These are phyloP conservation scores for Calycina marina DNA, from an alignment of 2,329 filamentous ascomycete species.

Conservation along the genomic window DNA sequence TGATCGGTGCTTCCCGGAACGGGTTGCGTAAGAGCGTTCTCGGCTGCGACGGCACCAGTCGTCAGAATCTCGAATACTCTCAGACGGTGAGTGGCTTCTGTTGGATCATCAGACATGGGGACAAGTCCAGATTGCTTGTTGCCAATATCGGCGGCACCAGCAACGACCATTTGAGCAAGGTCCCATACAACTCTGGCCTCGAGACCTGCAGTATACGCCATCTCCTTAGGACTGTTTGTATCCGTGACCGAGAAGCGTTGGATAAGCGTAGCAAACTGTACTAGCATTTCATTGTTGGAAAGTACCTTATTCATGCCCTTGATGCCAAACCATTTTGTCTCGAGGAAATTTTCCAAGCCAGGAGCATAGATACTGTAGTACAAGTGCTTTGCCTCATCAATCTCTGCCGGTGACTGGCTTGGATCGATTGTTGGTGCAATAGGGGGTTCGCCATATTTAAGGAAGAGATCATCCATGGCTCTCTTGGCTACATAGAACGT, in stretches of 20 bases:
- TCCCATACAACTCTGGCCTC: slow-evolving; percentile 48
- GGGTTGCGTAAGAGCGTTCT: slow-evolving; percentile 41
- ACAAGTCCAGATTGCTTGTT: slow-evolving; percentile 24
- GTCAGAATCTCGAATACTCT: slow-evolving; percentile 64
- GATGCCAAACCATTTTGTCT: slow-evolving; percentile 67
- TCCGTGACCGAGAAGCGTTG: slow-evolving; percentile 34
- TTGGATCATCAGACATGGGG: slow-evolving; percentile 40
- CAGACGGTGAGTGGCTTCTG: slow-evolving; percentile 55
- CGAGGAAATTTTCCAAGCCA: slow-evolving; percentile 61
- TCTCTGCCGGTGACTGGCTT: slow-evolving; percentile 27
- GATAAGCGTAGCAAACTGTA: slow-evolving; percentile 53
- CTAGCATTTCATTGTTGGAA: slow-evolving; percentile 42
- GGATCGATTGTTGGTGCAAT: slow-evolving; percentile 36
- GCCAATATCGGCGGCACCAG: slow-evolving; percentile 18
- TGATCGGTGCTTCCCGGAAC: slow-evolving; percentile 34
- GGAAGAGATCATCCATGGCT: slow-evolving; percentile 62
- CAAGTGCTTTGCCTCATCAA: slow-evolving; percentile 56
- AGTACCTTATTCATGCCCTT: slow-evolving; percentile 29
- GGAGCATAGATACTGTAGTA: slow-evolving; percentile 65
- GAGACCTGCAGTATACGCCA: slow-evolving; percentile 37
- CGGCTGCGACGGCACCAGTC: slow-evolving; percentile 49
- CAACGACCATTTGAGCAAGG: slow-evolving; percentile 31
- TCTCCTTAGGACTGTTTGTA: slow-evolving; percentile 33
- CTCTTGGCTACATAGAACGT: slow-evolving; percentile 37
- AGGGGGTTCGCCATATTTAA: slow-evolving; percentile 42